Conservation (phyloP, 345 rosid genomes). For the Eucalyptus urophylla region DNA sequence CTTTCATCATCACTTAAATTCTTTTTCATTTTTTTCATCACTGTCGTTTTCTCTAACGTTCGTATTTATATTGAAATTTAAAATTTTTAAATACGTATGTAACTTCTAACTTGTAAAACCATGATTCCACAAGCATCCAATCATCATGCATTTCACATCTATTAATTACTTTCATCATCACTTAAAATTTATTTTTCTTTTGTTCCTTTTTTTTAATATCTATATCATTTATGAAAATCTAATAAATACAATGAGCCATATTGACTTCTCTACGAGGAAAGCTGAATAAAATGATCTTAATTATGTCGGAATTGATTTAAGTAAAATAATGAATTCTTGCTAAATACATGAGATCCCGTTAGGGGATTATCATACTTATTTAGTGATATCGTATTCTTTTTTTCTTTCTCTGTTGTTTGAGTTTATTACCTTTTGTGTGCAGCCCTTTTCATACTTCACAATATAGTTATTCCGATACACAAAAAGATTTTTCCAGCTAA, state of each 20-base stretch:
- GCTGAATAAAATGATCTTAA: neutral
- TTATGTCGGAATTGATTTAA: neutral
- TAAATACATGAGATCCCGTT: neutral
- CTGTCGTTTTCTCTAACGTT: neutral
- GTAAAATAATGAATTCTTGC: neutral
- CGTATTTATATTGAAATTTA: neutral
- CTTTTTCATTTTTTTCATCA: neutral
- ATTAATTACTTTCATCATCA: neutral
- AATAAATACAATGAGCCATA: neutral
- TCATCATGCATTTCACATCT: neutral
- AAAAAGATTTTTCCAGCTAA: neutral
- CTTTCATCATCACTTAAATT: no score
- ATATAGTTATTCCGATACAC: neutral
- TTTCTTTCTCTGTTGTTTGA: neutral
- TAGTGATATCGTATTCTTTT: neutral
- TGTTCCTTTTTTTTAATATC: neutral
- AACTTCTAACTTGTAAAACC: neutral
- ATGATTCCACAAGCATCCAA: neutral
- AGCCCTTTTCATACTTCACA: neutral
- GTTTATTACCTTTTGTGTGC: neutral
- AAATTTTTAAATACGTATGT: neutral
- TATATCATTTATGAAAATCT: neutral
- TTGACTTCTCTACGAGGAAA: accelerated
- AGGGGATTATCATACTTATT: neutral
- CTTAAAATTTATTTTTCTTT: neutral